Evolutionary conservation across 2,329 filamentous ascomycete genomes (phyloP).

Genomic region (Cladophialophora immunda): DNA sequence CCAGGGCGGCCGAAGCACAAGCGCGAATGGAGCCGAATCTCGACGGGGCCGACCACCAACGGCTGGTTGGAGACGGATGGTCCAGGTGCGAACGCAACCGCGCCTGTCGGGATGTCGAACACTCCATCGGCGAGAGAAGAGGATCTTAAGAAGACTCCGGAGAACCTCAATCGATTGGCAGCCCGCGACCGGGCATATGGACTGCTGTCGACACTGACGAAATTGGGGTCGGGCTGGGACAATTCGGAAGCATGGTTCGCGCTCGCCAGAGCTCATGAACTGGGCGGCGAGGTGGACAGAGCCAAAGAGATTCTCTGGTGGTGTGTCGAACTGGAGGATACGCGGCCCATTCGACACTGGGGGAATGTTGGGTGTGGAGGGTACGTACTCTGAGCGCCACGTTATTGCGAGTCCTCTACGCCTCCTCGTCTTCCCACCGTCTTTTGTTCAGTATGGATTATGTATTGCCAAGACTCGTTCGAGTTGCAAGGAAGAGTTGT

Average conservation of each 20-base stretch:
- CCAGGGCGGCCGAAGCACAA: constrained; percentile 22
- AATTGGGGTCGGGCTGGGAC: constrained; percentile 88
- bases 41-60: constrained; percentile 13
- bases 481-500: background rate
- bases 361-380: constrained; percentile 72
- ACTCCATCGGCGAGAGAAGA: constrained; percentile 34
- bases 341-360: constrained; percentile 81
- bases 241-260: constrained; percentile 92
- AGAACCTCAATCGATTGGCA: constrained; percentile 81
- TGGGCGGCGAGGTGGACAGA: constrained; percentile 83
- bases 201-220: constrained; percentile 82
- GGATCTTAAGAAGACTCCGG: constrained; percentile 65
- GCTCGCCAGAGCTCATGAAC: constrained; percentile 85
- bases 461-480: background rate
- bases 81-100: constrained; percentile 8
- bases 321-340: constrained; percentile 94
- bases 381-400: constrained; percentile 62
- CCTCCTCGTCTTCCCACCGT: background rate
- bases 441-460: background rate
- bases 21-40: constrained; percentile 28
- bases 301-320: constrained; percentile 95
- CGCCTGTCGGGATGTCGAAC: background rate
- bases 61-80: constrained; percentile 25
- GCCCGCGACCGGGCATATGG: constrained; percentile 89
- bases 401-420: background rate